These are phyloP conservation scores for Ceratobasidium sp. DNA, from an alignment of 1,284 basidiomycete species.

Conservation along the genomic window DNA sequence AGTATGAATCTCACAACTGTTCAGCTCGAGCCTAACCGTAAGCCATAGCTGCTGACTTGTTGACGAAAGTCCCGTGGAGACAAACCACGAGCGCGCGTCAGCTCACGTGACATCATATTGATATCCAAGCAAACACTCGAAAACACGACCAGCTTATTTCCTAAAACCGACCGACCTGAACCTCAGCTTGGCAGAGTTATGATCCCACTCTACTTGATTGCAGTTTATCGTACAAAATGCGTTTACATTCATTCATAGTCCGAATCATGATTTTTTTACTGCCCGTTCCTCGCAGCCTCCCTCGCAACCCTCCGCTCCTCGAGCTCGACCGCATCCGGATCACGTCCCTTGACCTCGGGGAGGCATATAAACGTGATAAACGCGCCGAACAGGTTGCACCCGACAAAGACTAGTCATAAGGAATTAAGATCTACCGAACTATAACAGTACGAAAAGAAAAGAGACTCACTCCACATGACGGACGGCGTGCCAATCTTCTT, in stretches of 20 bases:
- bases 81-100: neutral
- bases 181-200: no score
- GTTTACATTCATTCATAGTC: slow-evolving; percentile 7
- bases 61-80: neutral
- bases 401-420: slow-evolving; percentile 64
- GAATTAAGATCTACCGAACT: slow-evolving; percentile 1
- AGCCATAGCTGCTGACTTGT: neutral
- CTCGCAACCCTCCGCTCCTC: slow-evolving; percentile 37
- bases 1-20: neutral
- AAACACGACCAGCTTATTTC: neutral
- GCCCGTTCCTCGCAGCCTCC: neutral
- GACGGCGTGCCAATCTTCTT: slow-evolving; percentile 47
- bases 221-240: neutral
- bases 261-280: neutral
- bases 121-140: neutral
- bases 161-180: no score
- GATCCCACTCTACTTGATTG: neutral
- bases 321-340: slow-evolving; percentile 42
- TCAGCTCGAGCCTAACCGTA: slow-evolving; percentile 22
- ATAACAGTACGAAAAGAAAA: slow-evolving; percentile 40
- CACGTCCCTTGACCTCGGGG: slow-evolving; percentile 45
- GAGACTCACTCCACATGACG: slow-evolving; percentile 49
- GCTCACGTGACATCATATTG: neutral
- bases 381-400: slow-evolving; percentile 67
- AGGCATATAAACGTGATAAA: slow-evolving; percentile 44